Evolutionary conservation across 176 grass and related monocot genomes (phyloP).

Genomic region (Microstegium vimineum): DNA sequence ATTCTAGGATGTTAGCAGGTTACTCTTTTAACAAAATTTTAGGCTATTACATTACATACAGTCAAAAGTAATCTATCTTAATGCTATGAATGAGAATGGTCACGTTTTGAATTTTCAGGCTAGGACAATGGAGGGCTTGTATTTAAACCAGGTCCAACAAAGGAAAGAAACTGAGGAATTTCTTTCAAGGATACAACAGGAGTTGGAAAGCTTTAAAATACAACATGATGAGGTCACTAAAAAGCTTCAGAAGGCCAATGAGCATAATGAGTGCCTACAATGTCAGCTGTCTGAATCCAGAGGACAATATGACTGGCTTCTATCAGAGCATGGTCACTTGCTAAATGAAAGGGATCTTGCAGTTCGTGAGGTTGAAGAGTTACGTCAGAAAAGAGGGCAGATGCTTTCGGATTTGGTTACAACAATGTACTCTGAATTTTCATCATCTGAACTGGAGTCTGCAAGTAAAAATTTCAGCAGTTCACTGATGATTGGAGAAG

Average conservation of each 20-base stretch:
- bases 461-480: slow-evolving; percentile 39
- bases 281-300: slow-evolving; percentile 30
- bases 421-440: slow-evolving; percentile 41
- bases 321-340: slow-evolving; percentile 31
- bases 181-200: slow-evolving; percentile 29
- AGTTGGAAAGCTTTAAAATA: slow-evolving; percentile 26
- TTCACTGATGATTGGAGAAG: slow-evolving; percentile 41
- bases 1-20: not conserved
- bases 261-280: slow-evolving; percentile 20
- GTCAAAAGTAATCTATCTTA: not conserved
- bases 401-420: slow-evolving; percentile 37
- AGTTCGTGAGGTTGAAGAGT: slow-evolving; percentile 36
- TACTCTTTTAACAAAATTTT: not conserved
- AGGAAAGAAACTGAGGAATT: not conserved
- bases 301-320: slow-evolving; percentile 22
- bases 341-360: slow-evolving; percentile 34
- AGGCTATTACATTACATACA: not conserved
- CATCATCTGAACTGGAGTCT: slow-evolving; percentile 31
- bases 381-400: slow-evolving; percentile 38
- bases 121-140: slow-evolving; percentile 15
- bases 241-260: slow-evolving; percentile 11
- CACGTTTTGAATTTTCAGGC: not conserved
- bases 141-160: not conserved
- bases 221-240: not conserved
- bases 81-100: not conserved